Evolutionary conservation across 2,329 filamentous ascomycete genomes (phyloP).

Genomic region (Aspergillus pseudonomiae): DNA sequence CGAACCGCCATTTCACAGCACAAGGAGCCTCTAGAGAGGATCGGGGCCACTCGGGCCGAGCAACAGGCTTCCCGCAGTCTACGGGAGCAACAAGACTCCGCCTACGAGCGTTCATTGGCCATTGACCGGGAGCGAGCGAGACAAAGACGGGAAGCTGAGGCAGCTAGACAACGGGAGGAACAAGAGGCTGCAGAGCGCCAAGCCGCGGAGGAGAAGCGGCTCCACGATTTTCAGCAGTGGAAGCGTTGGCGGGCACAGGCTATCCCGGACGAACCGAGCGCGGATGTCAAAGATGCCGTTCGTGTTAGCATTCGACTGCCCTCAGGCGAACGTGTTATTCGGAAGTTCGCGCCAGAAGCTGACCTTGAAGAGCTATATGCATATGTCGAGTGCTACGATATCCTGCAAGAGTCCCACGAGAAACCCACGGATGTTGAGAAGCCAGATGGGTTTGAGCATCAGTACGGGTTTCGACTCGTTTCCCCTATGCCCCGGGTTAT

Average conservation of each 20-base stretch:
- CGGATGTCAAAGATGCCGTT: constrained; percentile 68
- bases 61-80: constrained; percentile 80
- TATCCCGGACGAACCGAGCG: constrained; percentile 69
- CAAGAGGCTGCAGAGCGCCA: constrained; percentile 67
- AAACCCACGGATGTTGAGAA: constrained; percentile 46
- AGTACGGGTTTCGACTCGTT: constrained; percentile 83
- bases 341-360: constrained; percentile 71
- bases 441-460: constrained; percentile 73
- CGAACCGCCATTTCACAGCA: constrained; percentile 74
- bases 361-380: constrained; percentile 89
- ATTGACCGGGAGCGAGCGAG: constrained; percentile 83
- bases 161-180: constrained; percentile 62
- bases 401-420: constrained; percentile 51
- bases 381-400: constrained; percentile 87
- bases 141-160: constrained; percentile 74
- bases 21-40: constrained; percentile 71
- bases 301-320: constrained; percentile 67
- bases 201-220: constrained; percentile 61
- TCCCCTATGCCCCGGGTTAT: constrained; percentile 83
- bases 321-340: constrained; percentile 73
- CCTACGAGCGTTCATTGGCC: constrained; percentile 89
- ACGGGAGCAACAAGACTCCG: constrained; percentile 85
- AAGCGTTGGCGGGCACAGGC: constrained; percentile 73
- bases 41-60: constrained; percentile 75
- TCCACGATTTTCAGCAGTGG: constrained; percentile 69